Evolutionary conservation across 371 early-diverging fungal species (phyloP).

Genomic region (Sporodiniella umbellata): DNA sequence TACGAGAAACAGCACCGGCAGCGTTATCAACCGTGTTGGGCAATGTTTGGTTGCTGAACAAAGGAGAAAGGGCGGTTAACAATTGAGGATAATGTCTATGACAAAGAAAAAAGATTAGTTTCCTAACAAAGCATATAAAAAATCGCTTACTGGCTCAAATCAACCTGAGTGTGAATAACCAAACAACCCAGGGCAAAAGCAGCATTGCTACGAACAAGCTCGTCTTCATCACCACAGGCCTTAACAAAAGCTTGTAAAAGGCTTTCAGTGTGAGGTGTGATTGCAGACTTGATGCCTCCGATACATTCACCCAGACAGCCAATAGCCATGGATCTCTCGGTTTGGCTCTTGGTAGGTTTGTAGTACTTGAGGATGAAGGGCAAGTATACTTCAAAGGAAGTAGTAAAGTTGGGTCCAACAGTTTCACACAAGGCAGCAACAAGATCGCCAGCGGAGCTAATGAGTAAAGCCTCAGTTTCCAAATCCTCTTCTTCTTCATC

Average conservation of each 20-base stretch:
- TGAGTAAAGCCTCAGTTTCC: constrained; percentile 77
- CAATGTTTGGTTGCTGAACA: constrained; percentile 61
- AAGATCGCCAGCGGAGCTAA: constrained; percentile 77
- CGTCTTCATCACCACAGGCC: constrained; percentile 70
- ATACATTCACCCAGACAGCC: constrained; percentile 82
- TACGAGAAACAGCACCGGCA: constrained; percentile 32
- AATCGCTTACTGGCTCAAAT: constrained; percentile 54
- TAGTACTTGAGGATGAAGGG: constrained; percentile 76
- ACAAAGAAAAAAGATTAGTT: not conserved
- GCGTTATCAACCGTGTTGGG: constrained; percentile 81
- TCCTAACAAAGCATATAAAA: too few species aligned
- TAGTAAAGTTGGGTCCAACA: constrained; percentile 69
- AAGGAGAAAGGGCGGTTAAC: constrained; percentile 66
- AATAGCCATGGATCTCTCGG: constrained; percentile 85
- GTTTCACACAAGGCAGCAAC: constrained; percentile 73
- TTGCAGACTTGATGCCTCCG: constrained; percentile 60
- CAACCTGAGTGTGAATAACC: constrained; percentile 60
- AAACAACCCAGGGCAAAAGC: constrained; percentile 81
- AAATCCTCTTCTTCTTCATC: constrained; percentile 76
- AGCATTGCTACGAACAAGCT: constrained; percentile 81
- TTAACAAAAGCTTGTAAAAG: constrained; percentile 59
- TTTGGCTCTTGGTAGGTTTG: constrained; percentile 58
- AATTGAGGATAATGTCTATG: constrained; percentile 62
- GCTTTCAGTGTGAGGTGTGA: constrained; percentile 71
- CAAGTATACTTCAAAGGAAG: constrained; percentile 66